Evolutionary conservation across 1,139 yeast genomes (phyloP).

Genomic region (Petasospora rhodanensis): DNA sequence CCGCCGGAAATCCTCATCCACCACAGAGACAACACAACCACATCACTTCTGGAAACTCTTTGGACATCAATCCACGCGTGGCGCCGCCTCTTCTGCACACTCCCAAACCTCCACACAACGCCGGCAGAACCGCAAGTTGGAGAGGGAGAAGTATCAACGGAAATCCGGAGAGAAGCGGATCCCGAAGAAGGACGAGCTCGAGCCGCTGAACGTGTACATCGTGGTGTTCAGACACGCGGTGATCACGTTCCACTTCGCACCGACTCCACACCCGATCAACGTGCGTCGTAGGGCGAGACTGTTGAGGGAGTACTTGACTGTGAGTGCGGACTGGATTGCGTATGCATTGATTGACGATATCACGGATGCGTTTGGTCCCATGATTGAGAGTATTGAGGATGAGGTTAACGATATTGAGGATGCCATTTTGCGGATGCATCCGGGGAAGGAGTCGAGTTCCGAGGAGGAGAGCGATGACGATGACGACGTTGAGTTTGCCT

Average conservation of each 20-base stretch:
- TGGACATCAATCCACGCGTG: constrained; percentile 13
- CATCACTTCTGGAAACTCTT: constrained; percentile 2
- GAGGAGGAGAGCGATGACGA: constrained; percentile 27
- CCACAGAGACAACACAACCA: constrained; percentile 7
- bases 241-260: constrained; percentile 87
- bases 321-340: constrained; percentile 94
- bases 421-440: constrained; percentile 80
- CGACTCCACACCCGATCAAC: constrained; percentile 94
- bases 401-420: constrained; percentile 93
- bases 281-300: constrained; percentile 90
- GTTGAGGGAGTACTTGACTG: constrained; percentile 81
- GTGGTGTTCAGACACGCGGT: constrained; percentile 90
- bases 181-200: constrained; percentile 69
- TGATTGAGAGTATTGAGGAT: constrained; percentile 88
- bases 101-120: constrained; percentile 23
- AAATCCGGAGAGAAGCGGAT: constrained; percentile 40
- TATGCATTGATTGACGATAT: constrained; percentile 96
- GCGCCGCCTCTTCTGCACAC: constrained; percentile 13
- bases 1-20: constrained; percentile 2
- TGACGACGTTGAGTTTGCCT: constrained; percentile 24
- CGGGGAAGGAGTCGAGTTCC: constrained; percentile 36
- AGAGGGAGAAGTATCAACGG: constrained; percentile 32
- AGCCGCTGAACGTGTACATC: constrained; percentile 89
- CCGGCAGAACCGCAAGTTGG: constrained; percentile 30
- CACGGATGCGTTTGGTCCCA: constrained; percentile 95